Conservation (phyloP, 495 filamentous ascomycete species). For the Clohesyomyces aquaticus region DNA sequence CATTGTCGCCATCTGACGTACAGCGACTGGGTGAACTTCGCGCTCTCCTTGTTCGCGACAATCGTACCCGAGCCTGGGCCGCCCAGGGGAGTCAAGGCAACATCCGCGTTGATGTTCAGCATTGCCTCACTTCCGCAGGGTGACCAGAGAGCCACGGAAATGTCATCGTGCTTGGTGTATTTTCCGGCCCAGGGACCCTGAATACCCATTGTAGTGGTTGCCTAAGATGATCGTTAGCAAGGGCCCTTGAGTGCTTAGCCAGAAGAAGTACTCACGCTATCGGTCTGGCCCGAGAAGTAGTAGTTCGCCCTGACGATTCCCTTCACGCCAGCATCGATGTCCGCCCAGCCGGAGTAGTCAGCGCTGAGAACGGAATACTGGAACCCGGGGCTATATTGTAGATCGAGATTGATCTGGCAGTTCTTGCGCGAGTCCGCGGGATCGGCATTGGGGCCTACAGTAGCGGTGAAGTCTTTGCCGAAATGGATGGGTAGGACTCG, state of each 20-base stretch:
- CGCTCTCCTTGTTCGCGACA: constrained; percentile 44
- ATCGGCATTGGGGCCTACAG: constrained; percentile 47
- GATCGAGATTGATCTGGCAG: constrained; percentile 55
- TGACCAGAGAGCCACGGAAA: constrained; percentile 36
- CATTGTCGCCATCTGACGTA: constrained; percentile 41
- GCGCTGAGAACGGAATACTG: constrained; percentile 55
- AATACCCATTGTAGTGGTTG: constrained; percentile 16
- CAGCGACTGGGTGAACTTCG: constrained; percentile 42
- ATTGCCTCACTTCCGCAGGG: constrained; percentile 37
- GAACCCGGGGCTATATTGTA: constrained; percentile 54
- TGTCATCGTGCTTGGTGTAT: constrained; percentile 40
- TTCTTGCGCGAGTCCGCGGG: constrained; percentile 51
- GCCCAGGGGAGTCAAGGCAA: constrained; percentile 32
- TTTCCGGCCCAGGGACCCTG: constrained; percentile 30
- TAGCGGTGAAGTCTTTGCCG: constrained; percentile 43
- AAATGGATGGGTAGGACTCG: constrained; percentile 35
- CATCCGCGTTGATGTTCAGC: constrained; percentile 44
- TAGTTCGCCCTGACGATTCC: constrained; percentile 53
- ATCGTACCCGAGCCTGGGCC: constrained; percentile 38
- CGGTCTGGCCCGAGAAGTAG: constrained; percentile 52
- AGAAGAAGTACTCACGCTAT: constrained; percentile 26
- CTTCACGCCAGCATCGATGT: constrained; percentile 49
- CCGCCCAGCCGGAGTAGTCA: constrained; percentile 53
- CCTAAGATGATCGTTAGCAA: constrained; percentile 14
- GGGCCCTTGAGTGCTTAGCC: no score